These are phyloP conservation scores for Globisporangium splendens DNA, from an alignment of 352 stramenopile genomes.

Conservation along the genomic window DNA sequence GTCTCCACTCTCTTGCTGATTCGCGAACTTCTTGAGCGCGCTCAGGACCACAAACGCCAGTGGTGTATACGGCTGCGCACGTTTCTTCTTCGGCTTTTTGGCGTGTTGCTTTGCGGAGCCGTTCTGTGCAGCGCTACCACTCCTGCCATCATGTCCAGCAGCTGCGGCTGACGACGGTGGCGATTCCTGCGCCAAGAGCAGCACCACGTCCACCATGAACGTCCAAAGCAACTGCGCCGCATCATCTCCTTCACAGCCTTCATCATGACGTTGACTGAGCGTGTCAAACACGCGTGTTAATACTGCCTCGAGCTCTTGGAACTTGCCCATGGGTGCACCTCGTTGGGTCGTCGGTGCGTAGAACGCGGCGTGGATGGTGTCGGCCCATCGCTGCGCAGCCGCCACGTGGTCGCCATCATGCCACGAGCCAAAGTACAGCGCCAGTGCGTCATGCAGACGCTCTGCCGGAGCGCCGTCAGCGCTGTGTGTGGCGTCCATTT, in stretches of 20 bases:
- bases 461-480: too few relatives aligned
- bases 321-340: constrained; percentile 32
- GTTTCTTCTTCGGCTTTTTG: constrained; percentile 28
- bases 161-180: background rate
- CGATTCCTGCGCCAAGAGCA: constrained; percentile 29
- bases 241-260: too few relatives aligned
- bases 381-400: constrained; percentile 16
- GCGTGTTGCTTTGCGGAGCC: constrained; percentile 3
- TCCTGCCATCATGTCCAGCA: too few relatives aligned
- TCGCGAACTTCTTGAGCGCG: constrained; percentile 41
- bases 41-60: constrained; percentile 58
- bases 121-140: background rate
- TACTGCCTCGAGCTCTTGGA: constrained; percentile 45
- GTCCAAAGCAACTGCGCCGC: constrained; percentile 19
- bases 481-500: too few relatives aligned
- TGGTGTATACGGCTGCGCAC: constrained; percentile 40
- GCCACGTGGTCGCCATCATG: too few relatives aligned
- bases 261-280: constrained; percentile 6
- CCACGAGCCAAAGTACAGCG: too few relatives aligned
- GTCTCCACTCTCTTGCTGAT: background rate
- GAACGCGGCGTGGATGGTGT: constrained; percentile 28
- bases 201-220: constrained; percentile 35
- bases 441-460: too few relatives aligned
- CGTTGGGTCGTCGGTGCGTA: constrained; percentile 17
- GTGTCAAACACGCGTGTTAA: constrained; percentile 26